These are phyloP conservation scores for Buxus sempervirens DNA, from an alignment of 164 flowering plant species.

Conservation along the genomic window DNA sequence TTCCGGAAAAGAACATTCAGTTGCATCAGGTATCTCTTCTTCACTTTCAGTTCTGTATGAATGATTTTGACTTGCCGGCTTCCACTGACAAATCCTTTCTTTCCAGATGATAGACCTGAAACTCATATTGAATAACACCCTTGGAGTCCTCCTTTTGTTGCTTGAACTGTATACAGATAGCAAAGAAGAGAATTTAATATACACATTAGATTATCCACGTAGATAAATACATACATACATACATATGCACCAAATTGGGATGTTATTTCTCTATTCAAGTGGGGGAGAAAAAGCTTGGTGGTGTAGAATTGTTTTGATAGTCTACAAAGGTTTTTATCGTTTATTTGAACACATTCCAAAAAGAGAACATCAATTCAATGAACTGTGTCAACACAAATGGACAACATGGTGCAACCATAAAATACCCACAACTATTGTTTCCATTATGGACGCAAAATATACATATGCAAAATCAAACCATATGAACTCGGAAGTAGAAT, in stretches of 20 bases:
- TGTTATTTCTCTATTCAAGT: not conserved
- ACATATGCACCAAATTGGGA: not conserved
- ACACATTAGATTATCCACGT: too few species aligned
- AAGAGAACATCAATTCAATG: not conserved
- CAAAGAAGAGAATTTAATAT: not conserved
- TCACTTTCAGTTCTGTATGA: conserved; percentile 7
- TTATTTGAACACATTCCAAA: not conserved
- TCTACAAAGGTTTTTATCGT: not conserved
- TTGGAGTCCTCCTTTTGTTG: not conserved
- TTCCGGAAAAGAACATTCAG: conserved; percentile 6
- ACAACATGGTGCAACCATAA: not conserved
- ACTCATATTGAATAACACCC: conserved; percentile 1
- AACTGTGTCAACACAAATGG: not conserved
- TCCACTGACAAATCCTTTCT: conserved; percentile 24
- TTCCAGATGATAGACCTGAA: conserved; percentile 17
- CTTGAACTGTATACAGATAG: conserved; percentile 6
- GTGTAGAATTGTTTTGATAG: not conserved
- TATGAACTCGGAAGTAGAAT: too few species aligned
- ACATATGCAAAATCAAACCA: too few species aligned
- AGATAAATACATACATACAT: too few species aligned
- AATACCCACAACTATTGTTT: not conserved
- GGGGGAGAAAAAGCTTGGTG: not conserved
- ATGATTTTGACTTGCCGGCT: conserved; percentile 12
- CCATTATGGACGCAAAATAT: not conserved
- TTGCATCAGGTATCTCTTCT: conserved; percentile 5